Evolutionary conservation across 208 protist genomes (phyloP), one percentile per base, ranked within the genome.

Genomic region (Trypanosoma cruzi): DNA sequence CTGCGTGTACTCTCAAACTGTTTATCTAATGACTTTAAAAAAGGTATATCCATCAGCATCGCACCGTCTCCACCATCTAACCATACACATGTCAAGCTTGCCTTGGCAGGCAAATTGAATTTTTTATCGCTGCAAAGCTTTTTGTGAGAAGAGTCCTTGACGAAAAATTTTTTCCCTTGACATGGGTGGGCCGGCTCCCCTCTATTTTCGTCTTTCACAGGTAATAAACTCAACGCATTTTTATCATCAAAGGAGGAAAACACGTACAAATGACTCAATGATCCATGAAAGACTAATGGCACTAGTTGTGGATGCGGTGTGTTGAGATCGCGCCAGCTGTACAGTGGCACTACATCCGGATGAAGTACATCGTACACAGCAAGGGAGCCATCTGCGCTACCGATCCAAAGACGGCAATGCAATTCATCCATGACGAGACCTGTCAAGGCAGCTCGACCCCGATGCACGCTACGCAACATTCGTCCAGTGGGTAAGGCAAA

Each of bases 401-500:
- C 77, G 20, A 89, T 67, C 60, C 84, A 81, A 6, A 90, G 46
- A 14, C 78, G 75, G 13, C 50, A 58, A 1, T 56, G 34, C 20
- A 62, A 16, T n/a, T 64, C 61, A 73, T 92, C 84, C 52, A 87
- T 66, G 14, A 84, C 60, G 14, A 90, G 60, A n/a, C 62, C 52
- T 7, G 80, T 82, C 20, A 94, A 78, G 50, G 89, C 75, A 49
- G 80, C 75, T 31, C 63, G 62, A 26, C 83, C 64, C 4, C 80
- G 57, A 29, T 72, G 75, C 16, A 94, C 55, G 14, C 62, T 77
- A 57, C 77, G 65, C 24, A 84, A 18, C 55, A 76, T 73, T 42
- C 73, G 60, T 7, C 89, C 89, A 20, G 81, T 84, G 11, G 89
- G 89, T 6, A 94, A 68, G 0, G 79, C 68, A 68, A 88, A 90